These are phyloP conservation scores for Colletotrichum eleusines DNA, from an alignment of 2,329 filamentous ascomycete species.

Conservation along the genomic window DNA sequence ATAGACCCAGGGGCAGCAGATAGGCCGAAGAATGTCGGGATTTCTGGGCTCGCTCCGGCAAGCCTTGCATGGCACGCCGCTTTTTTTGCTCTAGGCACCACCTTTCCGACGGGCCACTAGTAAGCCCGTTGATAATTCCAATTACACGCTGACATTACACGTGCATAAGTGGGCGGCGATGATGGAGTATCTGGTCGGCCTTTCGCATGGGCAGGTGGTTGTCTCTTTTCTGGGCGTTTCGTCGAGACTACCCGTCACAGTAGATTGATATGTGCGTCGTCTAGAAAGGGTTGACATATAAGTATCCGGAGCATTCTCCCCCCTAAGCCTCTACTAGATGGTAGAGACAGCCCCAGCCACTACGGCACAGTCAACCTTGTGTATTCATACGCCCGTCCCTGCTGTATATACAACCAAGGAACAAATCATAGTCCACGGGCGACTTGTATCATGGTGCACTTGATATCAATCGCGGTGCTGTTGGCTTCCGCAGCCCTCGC, in stretches of 20 bases:
- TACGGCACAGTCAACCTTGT: not conserved
- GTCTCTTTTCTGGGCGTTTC: not conserved
- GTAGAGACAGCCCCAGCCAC: not conserved
- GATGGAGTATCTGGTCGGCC: not conserved
- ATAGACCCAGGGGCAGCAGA: not conserved
- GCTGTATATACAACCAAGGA: not conserved
- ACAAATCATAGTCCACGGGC: not conserved
- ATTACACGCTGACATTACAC: conserved; percentile 9
- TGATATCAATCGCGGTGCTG: conserved; percentile 34
- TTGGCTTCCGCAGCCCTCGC: conserved; percentile 46
- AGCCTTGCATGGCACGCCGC: not conserved
- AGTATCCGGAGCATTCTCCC: not conserved
- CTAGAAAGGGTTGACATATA: not conserved
- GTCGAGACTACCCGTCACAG: not conserved
- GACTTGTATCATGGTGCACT: conserved; percentile 44
- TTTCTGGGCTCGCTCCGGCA: not conserved
- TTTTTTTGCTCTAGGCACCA: not conserved
- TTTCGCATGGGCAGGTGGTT: not conserved
- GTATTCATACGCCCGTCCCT: not conserved
- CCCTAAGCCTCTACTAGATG: no score
- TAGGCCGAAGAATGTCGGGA: not conserved
- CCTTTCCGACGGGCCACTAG: not conserved
- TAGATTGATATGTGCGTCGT: no score
- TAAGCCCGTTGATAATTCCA: not conserved
- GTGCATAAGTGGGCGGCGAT: not conserved